Conservation (phyloP, 2,329 filamentous ascomycete species). For the Colletotrichum liriopes region DNA sequence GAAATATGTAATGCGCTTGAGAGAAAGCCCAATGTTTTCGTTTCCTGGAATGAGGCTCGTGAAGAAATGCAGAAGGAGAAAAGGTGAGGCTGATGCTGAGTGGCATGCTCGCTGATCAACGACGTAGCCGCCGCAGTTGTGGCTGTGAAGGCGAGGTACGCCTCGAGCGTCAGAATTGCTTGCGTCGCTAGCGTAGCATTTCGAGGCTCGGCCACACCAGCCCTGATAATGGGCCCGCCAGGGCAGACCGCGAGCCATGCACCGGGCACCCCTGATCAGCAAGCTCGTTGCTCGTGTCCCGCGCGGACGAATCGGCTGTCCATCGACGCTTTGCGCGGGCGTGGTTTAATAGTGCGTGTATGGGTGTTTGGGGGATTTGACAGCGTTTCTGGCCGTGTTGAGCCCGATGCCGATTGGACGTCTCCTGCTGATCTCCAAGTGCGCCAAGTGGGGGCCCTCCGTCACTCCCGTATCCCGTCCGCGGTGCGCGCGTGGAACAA, state of each 20-base stretch:
- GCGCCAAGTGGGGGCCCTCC: slow-evolving; percentile 36
- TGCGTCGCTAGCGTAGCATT: slow-evolving; percentile 29
- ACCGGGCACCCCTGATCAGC: slow-evolving; percentile 25
- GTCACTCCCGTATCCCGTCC: slow-evolving; percentile 37
- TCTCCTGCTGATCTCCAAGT: slow-evolving; percentile 32
- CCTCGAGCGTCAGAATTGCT: slow-evolving; percentile 21
- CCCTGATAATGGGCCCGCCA: slow-evolving; percentile 9
- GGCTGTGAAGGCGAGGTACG: slow-evolving; percentile 15
- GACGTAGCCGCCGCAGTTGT: slow-evolving; percentile 27
- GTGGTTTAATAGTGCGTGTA: background rate
- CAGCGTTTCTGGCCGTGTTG: slow-evolving; percentile 5
- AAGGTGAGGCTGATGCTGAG: slow-evolving; percentile 11
- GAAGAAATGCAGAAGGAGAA: background rate
- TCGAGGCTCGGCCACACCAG: slow-evolving; percentile 19
- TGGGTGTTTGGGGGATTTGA: background rate
- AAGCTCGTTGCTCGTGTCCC: background rate
- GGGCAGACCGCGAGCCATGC: slow-evolving; percentile 1
- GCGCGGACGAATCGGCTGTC: slow-evolving; percentile 18
- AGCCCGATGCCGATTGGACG: slow-evolving; percentile 20
- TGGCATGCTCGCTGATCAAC: slow-evolving; percentile 8
- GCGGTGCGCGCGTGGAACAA: slow-evolving; percentile 21
- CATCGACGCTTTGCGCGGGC: background rate
- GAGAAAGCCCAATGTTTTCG: background rate
- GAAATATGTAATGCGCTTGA: slow-evolving; percentile 32
- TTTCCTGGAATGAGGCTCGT: background rate